phyloP scores from a whole-genome alignment of 2,329 filamentous ascomycete species.

The Zymoseptoria tritici region DNA sequence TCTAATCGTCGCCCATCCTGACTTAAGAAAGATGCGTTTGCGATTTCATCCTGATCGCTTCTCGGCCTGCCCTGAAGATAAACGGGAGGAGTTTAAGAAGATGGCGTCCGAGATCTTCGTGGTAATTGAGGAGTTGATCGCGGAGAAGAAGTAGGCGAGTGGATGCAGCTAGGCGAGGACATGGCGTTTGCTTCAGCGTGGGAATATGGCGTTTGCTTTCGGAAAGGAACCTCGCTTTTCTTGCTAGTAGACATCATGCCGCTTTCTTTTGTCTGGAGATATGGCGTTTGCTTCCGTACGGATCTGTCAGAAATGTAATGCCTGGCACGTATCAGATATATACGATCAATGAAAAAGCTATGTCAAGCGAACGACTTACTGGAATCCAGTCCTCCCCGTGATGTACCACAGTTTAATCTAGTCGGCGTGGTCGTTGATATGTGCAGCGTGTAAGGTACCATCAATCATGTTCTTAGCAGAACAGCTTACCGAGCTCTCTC shows the following conservation, averaged over 20 bases:
- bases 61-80: neutral
- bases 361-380: neutral
- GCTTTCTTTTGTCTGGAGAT: neutral
- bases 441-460: neutral
- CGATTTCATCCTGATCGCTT: too few relatives aligned
- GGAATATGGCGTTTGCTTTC: neutral
- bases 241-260: neutral
- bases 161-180: too few relatives aligned
- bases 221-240: neutral
- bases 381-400: neutral
- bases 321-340: neutral
- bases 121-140: constrained; percentile 7
- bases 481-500: too few relatives aligned
- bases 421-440: neutral
- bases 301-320: neutral
- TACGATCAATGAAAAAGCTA: neutral
- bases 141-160: neutral
- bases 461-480: too few relatives aligned
- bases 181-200: too few relatives aligned
- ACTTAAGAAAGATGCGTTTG: too few relatives aligned
- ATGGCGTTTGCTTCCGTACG: neutral
- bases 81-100: constrained; percentile 3
- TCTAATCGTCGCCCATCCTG: too few relatives aligned
- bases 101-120: constrained; percentile 17
- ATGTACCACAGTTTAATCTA: too few relatives aligned